phyloP scores from a whole-genome alignment of 495 filamentous ascomycete species.

The Parathielavia appendiculata region DNA sequence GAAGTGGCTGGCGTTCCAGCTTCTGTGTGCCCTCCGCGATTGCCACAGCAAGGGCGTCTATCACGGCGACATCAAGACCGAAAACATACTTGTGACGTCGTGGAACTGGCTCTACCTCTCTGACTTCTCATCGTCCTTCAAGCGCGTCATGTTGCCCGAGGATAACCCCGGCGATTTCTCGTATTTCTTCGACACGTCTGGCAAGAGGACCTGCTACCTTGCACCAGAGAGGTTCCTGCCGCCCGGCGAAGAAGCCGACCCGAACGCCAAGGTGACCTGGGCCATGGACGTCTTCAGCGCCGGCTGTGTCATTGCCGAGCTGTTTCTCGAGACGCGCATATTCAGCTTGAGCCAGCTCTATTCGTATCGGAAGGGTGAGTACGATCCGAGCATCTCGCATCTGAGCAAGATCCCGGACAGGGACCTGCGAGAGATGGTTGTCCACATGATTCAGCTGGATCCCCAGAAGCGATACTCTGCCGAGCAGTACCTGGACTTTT shows the following conservation, averaged over 20 bases:
- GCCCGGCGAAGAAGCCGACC: conserved; percentile 57
- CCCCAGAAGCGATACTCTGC: conserved; percentile 88
- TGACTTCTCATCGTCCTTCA: conserved; percentile 94
- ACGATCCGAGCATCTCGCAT: conserved; percentile 75
- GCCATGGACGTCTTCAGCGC: conserved; percentile 99
- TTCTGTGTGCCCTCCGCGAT: conserved; percentile 87
- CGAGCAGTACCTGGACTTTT: conserved; percentile 90
- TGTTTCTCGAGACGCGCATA: conserved; percentile 92
- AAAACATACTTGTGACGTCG: conserved; percentile 92
- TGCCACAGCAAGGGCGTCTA: conserved; percentile 87
- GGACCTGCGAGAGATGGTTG: conserved; percentile 79
- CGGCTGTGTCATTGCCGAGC: conserved; percentile 94
- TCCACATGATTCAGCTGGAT: conserved; percentile 92
- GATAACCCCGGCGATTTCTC: conserved; percentile 97
- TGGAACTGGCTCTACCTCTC: conserved; percentile 99
- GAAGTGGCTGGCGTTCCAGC: conserved; percentile 96
- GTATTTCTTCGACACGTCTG: conserved; percentile 94
- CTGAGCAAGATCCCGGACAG: conserved; percentile 82
- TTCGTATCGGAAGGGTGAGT: conserved; percentile 87
- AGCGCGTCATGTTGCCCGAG: conserved; percentile 89
- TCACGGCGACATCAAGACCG: conserved; percentile 98
- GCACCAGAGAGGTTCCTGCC: conserved; percentile 88
- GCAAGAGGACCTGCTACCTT: conserved; percentile 88
- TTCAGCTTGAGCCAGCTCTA: conserved; percentile 91
- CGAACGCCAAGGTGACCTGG: conserved; percentile 61